Conservation (phyloP, 495 filamentous ascomycete genomes). For the Pyrenula massariospora region DNA sequence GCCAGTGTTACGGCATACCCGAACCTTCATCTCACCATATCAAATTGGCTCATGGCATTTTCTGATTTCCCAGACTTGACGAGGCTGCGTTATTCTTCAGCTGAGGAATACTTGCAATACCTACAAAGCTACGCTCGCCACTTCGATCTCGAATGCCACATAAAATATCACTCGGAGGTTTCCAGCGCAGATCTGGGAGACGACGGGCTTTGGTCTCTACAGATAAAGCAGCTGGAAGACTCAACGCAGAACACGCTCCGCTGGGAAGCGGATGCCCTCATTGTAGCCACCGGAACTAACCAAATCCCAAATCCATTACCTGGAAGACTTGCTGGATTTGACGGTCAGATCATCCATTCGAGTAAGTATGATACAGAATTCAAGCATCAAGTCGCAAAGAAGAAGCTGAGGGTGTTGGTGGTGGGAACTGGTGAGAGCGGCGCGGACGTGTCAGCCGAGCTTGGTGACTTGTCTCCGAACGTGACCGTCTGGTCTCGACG, state of each 20-base stretch:
- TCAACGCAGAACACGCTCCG: background rate
- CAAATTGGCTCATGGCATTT: slow-evolving; percentile 7
- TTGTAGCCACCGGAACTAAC: slow-evolving; percentile 2
- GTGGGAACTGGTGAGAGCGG: slow-evolving; percentile 4
- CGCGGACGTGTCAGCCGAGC: slow-evolving; percentile 2
- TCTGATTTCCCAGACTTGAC: slow-evolving; percentile 6
- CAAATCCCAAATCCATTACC: background rate
- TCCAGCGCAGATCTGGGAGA: background rate
- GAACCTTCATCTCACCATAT: slow-evolving; percentile 6
- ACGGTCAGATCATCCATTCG: background rate
- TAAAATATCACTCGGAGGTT: slow-evolving; percentile 2
- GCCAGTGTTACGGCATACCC: slow-evolving; percentile 2
- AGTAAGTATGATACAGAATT: slow-evolving; percentile 3
- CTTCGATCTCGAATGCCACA: slow-evolving; percentile 3
- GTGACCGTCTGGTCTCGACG: slow-evolving; percentile 3
- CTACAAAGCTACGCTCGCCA: slow-evolving; percentile 4
- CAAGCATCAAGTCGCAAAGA: background rate
- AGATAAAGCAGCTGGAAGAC: background rate
- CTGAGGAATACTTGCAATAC: slow-evolving; percentile 3
- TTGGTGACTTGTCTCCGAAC: slow-evolving; percentile 3
- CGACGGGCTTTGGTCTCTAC: slow-evolving; percentile 1
- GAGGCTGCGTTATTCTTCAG: slow-evolving; percentile 4
- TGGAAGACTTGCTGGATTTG: background rate
- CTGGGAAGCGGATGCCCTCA: background rate
- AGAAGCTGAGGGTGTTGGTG: slow-evolving; percentile 4